A percentile compares a stretch with the other conserved stretches of the same genome.
Conservation (phyloP, 73 alveolate genomes). For the Paramecium biaurelia region DNA sequence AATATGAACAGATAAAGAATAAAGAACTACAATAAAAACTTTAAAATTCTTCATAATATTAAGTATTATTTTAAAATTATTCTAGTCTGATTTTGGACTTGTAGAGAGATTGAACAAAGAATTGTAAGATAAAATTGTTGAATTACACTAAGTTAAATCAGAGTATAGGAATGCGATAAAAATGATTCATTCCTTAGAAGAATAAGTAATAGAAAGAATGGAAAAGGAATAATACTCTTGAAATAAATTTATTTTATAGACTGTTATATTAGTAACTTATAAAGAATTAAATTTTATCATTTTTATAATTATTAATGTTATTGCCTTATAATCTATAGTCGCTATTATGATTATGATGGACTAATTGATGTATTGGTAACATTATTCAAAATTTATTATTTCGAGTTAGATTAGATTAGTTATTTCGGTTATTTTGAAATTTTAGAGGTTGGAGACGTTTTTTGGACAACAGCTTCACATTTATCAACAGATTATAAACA, state of each 20-base stretch:
- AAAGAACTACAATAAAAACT: background rate
- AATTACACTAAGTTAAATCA: background rate
- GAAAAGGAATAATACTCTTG: background rate
- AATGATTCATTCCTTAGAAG: background rate
- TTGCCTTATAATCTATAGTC: background rate
- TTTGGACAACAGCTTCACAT: background rate
- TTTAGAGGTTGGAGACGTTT: background rate
- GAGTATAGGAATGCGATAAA: background rate
- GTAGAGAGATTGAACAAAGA: conserved; percentile 41
- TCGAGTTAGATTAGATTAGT: background rate
- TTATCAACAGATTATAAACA: background rate
- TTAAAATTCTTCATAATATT: background rate
- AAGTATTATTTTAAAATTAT: background rate
- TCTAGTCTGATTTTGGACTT: background rate
- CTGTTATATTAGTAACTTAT: background rate
- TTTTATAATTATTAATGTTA: background rate
- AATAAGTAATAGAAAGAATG: background rate
- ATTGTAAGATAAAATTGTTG: background rate
- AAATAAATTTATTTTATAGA: background rate
- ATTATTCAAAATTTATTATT: conserved; percentile 13
- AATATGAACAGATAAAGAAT: background rate
- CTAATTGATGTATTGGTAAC: conserved; percentile 10
- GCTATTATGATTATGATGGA: background rate
- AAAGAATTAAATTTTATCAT: background rate
- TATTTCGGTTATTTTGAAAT: background rate